Conservation (phyloP, 2,329 filamentous ascomycete genomes). For the Penicillium griseofulvum region DNA sequence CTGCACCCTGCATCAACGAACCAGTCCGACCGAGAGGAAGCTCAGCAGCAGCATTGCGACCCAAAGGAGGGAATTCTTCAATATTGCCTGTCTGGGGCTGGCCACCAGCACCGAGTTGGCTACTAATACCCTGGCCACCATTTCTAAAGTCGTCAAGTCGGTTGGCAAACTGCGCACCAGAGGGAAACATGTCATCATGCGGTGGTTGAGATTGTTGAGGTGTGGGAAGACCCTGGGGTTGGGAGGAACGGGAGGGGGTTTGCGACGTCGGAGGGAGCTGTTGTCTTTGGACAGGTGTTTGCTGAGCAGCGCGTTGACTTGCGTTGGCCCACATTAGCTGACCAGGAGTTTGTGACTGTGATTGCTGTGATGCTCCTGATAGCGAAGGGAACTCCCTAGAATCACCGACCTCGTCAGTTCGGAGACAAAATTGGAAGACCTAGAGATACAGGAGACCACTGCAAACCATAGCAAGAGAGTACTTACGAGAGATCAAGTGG, state of each 20-base stretch:
- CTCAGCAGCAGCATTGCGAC: slow-evolving; percentile 52
- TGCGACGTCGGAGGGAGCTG: slow-evolving; percentile 46
- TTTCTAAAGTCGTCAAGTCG: slow-evolving; percentile 57
- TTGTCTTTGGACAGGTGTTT: slow-evolving; percentile 54
- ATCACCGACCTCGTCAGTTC: slow-evolving; percentile 15
- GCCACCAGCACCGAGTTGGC: slow-evolving; percentile 49
- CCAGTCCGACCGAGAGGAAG: slow-evolving; percentile 50
- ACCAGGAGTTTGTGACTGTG: slow-evolving; percentile 51
- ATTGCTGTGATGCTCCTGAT: slow-evolving; percentile 56
- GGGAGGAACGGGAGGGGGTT: slow-evolving; percentile 40
- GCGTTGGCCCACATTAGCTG: slow-evolving; percentile 59
- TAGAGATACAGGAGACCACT: neutral
- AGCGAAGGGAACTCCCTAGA: slow-evolving; percentile 62
- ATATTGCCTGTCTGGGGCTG: slow-evolving; percentile 58
- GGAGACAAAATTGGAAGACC: slow-evolving; percentile 1
- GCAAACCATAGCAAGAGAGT: neutral
- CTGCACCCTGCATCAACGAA: slow-evolving; percentile 52
- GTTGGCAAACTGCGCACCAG: slow-evolving; percentile 50
- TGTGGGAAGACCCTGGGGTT: slow-evolving; percentile 41
- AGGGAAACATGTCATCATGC: slow-evolving; percentile 49
- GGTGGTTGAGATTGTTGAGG: slow-evolving; percentile 47
- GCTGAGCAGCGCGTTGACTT: slow-evolving; percentile 53
- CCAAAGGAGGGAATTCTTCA: slow-evolving; percentile 61
- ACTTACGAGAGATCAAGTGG: slow-evolving; percentile 59
- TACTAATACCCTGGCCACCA: slow-evolving; percentile 54